Evolutionary conservation across 352 stramenopile species (phyloP), one percentile per base, ranked within the genome.

Genomic region (Aphanomyces euteiches): DNA sequence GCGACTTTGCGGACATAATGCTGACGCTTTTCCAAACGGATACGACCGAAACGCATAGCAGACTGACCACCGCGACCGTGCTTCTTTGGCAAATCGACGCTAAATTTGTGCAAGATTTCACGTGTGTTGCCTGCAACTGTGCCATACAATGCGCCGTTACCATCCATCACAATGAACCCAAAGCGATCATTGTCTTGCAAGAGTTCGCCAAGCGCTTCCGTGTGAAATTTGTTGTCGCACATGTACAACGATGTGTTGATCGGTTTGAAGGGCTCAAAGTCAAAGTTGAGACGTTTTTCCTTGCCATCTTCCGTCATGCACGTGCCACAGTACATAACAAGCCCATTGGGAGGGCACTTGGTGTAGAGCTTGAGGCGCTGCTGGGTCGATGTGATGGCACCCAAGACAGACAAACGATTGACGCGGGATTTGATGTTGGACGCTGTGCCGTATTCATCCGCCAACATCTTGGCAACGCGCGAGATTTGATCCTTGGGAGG

Each of bases 171-270:
- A 75, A 99, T 99, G 78, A 99, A 99, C 2, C 97, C 98, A 79
- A 99, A 99, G 59, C 89, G 93, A 75, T 99, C 96, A 79, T 99
- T 98, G 81, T 99, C 97, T 78, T 99, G 96, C 37, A 99, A 82
- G 40, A 99, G 82, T 72, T 99, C 97, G 58, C 97, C 92, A 7
- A 99, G 81, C 53, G 98, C 95, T 72, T 99, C 97, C 21, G 96
- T 99, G 85, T 99, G 96, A 82, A 99, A 99, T 77, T 99, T 99
- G 90, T n/a, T 99, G 85, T 99, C 98, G 79, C 98, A 99, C 75
- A 99, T 95, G 83, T 99, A 99, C 15, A 99, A 85, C 65, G 96
- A 99, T 70, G 98, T 99, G 82, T 99, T 99, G 87, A 99, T 99
- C 37, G 97, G 93, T 78, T 98, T 98, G 88, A 99, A 99, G 34